Conservation (phyloP, 139 green algal species). For the Microglena sp. region DNA sequence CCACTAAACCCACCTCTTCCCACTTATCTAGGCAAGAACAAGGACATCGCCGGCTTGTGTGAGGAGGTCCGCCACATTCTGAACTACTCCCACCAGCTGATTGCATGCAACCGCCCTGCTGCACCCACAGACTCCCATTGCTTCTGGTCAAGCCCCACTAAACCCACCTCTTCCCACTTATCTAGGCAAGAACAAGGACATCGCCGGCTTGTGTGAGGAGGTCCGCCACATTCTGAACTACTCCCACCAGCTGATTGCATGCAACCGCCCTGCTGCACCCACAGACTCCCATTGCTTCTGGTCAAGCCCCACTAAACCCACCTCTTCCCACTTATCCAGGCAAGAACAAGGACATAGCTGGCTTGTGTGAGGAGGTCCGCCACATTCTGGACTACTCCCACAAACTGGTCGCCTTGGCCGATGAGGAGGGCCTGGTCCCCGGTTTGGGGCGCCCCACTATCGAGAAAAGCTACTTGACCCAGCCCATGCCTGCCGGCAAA, state of each 20-base stretch:
- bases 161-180: no score
- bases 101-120: no score
- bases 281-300: no score
- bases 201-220: not conserved
- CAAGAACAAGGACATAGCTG: conserved; percentile 11
- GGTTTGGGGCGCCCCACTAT: conserved; percentile 42
- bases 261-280: no score
- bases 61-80: conserved; percentile 2
- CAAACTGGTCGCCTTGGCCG: conserved; percentile 32
- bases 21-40: conserved; percentile 16
- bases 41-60: not conserved
- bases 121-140: no score
- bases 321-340: no score
- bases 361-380: not conserved
- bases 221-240: conserved; percentile 6
- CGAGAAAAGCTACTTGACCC: conserved; percentile 38
- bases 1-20: no score
- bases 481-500: no score
- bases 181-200: conserved; percentile 16
- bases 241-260: no score
- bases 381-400: conserved; percentile 14
- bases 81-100: no score
- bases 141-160: no score
- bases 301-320: no score
- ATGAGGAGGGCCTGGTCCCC: conserved; percentile 48